Evolutionary conservation across 345 rosid genomes (phyloP).

Genomic region (Hypericum perforatum): DNA sequence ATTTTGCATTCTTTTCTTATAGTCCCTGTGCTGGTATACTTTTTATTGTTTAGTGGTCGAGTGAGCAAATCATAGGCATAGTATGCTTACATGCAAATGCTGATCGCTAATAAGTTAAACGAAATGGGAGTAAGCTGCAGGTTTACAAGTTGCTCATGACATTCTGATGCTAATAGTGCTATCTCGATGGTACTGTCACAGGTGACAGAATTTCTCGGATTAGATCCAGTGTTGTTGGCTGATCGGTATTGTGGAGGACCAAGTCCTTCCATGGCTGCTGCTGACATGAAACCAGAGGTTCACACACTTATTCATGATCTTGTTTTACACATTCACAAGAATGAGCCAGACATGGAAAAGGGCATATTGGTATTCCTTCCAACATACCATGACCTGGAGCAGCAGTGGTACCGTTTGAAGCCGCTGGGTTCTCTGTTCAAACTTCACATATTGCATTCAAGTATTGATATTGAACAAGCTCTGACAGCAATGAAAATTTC

Average conservation of each 20-base stretch:
- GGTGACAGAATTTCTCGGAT: conserved; percentile 55
- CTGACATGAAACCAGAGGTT: conserved; percentile 61
- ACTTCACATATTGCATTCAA: conserved; percentile 78
- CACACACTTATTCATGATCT: conserved; percentile 68
- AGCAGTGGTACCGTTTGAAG: conserved; percentile 63
- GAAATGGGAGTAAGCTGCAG: background rate
- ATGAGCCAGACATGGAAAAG: conserved; percentile 79
- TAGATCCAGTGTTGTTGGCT: conserved; percentile 34
- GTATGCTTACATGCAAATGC: too few species aligned
- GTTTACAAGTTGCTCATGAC: conserved; percentile 1
- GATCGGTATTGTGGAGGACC: conserved; percentile 47
- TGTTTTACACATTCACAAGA: conserved; percentile 54
- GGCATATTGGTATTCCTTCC: conserved; percentile 91
- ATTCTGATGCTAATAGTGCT: conserved; percentile 5
- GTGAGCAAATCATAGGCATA: too few species aligned
- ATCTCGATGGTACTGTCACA: conserved; percentile 21
- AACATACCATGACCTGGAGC: conserved; percentile 72
- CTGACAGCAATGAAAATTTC: conserved; percentile 75
- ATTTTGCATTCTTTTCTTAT: too few species aligned
- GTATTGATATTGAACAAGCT: conserved; percentile 81
- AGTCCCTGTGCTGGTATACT: too few species aligned
- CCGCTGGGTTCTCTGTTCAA: conserved; percentile 48
- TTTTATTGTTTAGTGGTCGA: too few species aligned
- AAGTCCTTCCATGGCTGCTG: conserved; percentile 43
- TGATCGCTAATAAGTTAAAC: too few species aligned